Evolutionary conservation across 2,329 filamentous ascomycete species (phyloP), one percentile per base, ranked within the genome.

Genomic region (Alternaria dauci): DNA sequence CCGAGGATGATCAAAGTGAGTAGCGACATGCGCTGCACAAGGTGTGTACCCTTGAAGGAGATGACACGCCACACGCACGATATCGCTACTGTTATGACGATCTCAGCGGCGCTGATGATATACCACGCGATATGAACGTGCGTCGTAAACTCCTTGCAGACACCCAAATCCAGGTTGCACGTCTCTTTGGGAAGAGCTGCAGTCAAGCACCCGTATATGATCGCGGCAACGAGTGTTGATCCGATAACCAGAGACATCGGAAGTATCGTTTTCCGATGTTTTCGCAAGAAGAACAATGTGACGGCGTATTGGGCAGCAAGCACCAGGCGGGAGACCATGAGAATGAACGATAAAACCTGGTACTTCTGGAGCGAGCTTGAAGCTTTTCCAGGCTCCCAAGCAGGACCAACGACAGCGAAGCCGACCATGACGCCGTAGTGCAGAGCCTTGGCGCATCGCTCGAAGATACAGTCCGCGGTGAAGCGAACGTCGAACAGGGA

Each of bases 401-500:
- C 71, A 0, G 78, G 75, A 5, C 86, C 87, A 6, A 88, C 84
- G 34, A 88, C 85, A 7, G 88, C 86, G 64, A 90, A 89, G 2
- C 86, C 87, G 42, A 89, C 82, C 85, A 91, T 88, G 41, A 87
- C 84, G 26, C 84, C 87, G 5, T 91, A 84, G 64, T 90, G 87
- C 2, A 86, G 64, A 3, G 83, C 85, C 69, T 88, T 86, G 62
- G 84, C 85, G 28, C 82, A 66, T 32, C 88, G 84, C 65, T 89
- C 86, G 67, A 90, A 88, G 34, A 90, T 80, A 39, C 85, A 88
- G 73, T 91, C 88, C 25, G 86, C 82, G 1, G 86, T 84, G 71
- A 89, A 91, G 0, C 88, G 87, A 36, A 90, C 85, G 74, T 91
- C 89, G 72, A 88, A 89, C 1, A 90, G 77, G 8, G 84, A 84